Percentiles rank a stretch among this genome's conserved stretches.
Conservation (phyloP, 345 rosid genomes). For the Lepidium africanum region DNA sequence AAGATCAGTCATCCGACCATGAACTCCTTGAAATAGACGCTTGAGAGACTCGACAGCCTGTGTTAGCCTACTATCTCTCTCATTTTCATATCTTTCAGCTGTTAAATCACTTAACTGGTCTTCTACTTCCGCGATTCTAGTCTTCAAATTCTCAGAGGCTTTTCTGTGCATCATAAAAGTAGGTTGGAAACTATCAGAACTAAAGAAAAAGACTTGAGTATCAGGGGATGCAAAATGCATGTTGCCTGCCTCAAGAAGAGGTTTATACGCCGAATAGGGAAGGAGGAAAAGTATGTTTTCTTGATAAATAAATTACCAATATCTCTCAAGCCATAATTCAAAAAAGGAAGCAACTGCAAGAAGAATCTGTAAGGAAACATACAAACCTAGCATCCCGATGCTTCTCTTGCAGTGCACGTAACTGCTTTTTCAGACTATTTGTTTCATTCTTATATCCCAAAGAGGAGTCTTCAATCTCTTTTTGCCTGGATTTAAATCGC, state of each 20-base stretch:
- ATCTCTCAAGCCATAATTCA: conserved; percentile 8
- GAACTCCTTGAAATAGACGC: conserved; percentile 91
- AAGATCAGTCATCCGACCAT: conserved; percentile 95
- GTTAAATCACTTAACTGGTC: conserved; percentile 79
- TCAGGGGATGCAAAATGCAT: not conserved
- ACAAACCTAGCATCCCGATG: conserved; percentile 69
- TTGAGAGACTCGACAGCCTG: conserved; percentile 90
- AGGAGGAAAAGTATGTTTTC: not conserved
- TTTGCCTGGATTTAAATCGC: conserved; percentile 58
- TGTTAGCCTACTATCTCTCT: conserved; percentile 82
- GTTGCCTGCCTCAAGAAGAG: conserved; percentile 4
- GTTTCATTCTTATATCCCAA: conserved; percentile 55
- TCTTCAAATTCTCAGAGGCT: conserved; percentile 65
- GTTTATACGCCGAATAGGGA: not conserved
- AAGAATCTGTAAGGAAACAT: conserved; percentile 7
- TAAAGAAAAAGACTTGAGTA: not conserved
- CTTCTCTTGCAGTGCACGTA: conserved; percentile 65
- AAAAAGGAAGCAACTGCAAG: conserved; percentile 1
- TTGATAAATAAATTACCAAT: not conserved
- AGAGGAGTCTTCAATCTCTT: conserved; percentile 55
- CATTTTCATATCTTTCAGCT: conserved; percentile 89
- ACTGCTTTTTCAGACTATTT: conserved; percentile 48
- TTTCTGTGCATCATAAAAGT: conserved; percentile 38
- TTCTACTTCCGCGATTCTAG: conserved; percentile 68
- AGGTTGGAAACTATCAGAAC: not conserved